phyloP scores from a whole-genome alignment of 306 rosid genomes.

The Lupinus albus region DNA sequence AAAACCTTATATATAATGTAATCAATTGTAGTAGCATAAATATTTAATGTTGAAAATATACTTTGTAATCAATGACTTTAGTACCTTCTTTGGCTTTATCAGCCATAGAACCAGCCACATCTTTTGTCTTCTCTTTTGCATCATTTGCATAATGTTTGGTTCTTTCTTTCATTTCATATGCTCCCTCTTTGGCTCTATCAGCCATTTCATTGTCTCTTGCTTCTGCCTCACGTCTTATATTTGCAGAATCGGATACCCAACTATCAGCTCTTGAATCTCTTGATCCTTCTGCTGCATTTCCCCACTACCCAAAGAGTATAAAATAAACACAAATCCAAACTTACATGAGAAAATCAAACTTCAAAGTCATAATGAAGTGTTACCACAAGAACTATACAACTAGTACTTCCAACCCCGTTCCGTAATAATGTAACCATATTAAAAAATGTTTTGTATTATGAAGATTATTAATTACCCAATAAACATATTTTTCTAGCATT shows the following conservation, averaged over 20 bases:
- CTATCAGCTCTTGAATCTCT: slow-evolving; percentile 40
- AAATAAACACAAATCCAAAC: not conserved
- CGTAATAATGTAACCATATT: too few species aligned
- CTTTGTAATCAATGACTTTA: too few species aligned
- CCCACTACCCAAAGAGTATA: slow-evolving; percentile 44
- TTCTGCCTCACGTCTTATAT: slow-evolving; percentile 36
- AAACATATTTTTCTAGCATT: too few species aligned
- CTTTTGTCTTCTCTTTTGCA: slow-evolving; percentile 40
- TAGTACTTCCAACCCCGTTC: too few species aligned
- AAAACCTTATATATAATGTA: too few species aligned
- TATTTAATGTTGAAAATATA: too few species aligned
- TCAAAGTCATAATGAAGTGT: not conserved
- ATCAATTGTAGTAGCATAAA: too few species aligned
- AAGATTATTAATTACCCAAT: too few species aligned
- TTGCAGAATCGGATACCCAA: slow-evolving; percentile 29
- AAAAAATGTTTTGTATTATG: too few species aligned
- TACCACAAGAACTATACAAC: too few species aligned
- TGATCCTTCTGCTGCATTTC: slow-evolving; percentile 42
- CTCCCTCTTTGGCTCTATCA: slow-evolving; percentile 39
- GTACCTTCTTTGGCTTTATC: slow-evolving; percentile 28
- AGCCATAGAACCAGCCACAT: not conserved
- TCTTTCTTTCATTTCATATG: slow-evolving; percentile 20
- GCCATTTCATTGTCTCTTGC: slow-evolving; percentile 19
- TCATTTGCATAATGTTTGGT: slow-evolving; percentile 25
- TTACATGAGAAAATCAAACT: not conserved